Evolutionary conservation across 768 basidiomycete species (phyloP).

Genomic region (Coprinopsis cinerea): DNA sequence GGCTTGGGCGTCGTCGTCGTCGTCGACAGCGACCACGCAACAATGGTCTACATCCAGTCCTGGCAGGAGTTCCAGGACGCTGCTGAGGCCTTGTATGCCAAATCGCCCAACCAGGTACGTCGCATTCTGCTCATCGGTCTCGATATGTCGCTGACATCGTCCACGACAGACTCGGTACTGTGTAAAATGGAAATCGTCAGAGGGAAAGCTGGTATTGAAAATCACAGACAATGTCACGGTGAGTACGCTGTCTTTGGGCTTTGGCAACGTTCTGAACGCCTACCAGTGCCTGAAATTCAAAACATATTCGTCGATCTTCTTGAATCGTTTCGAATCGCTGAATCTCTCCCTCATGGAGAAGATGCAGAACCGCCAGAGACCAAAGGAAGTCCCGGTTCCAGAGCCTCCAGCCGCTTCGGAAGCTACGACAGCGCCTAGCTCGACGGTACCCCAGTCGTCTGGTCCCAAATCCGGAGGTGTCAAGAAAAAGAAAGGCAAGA

Average conservation of each 20-base stretch:
- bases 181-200: conserved; percentile 84
- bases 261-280: not conserved
- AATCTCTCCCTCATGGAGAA: conserved; percentile 82
- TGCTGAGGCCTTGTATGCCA: conserved; percentile 77
- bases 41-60: conserved; percentile 85
- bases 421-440: conserved; percentile 24
- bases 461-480: conserved; percentile 46
- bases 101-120: conserved; percentile 71
- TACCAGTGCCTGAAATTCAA: conserved; percentile 92
- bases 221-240: conserved; percentile 90
- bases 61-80: conserved; percentile 92
- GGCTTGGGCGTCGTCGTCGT: conserved; percentile 15
- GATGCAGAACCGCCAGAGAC: conserved; percentile 64
- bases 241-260: conserved; percentile 24
- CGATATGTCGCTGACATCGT: not conserved
- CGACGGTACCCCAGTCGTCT: conserved; percentile 16
- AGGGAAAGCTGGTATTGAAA: conserved; percentile 87
- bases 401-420: conserved; percentile 11
- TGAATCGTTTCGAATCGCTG: conserved; percentile 93
- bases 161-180: conserved; percentile 82
- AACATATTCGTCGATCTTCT: conserved; percentile 88
- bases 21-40: conserved; percentile 20
- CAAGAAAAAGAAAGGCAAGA: conserved; percentile 87
- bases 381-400: conserved; percentile 20
- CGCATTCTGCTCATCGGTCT: conserved; percentile 4